These are phyloP conservation scores for Globisporangium rhizosaccharum DNA, from an alignment of 352 stramenopile genomes.

Conservation along the genomic window DNA sequence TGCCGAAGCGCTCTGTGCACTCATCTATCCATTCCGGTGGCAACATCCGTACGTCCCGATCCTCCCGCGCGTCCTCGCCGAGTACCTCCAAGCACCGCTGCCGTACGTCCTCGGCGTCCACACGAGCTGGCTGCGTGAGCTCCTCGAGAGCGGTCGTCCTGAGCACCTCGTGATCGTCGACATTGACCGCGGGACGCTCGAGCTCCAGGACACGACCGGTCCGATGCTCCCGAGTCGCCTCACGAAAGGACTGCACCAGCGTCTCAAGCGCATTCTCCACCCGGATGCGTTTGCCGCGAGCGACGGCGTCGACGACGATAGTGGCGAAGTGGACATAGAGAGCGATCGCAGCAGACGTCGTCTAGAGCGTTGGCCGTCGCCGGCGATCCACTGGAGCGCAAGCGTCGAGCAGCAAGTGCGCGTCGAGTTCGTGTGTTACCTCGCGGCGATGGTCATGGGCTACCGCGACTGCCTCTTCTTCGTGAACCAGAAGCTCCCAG, in stretches of 20 bases:
- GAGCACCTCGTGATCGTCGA: constrained; percentile 84
- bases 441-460: constrained; percentile 58
- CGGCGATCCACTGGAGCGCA: constrained; percentile 20
- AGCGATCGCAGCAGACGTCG: no score
- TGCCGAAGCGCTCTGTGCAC: constrained; percentile 62
- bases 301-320: constrained; percentile 5
- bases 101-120: constrained; percentile 82
- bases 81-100: constrained; percentile 80
- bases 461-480: constrained; percentile 86
- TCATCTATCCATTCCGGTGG: constrained; percentile 85
- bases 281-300: constrained; percentile 20
- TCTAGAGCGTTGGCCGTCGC: not conserved
- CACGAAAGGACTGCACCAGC: constrained; percentile 34
- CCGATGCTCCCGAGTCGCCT: constrained; percentile 55
- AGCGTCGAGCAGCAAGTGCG: constrained; percentile 57
- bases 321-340: no score
- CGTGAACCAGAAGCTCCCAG: constrained; percentile 78
- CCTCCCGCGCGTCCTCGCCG: constrained; percentile 67
- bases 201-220: constrained; percentile 43
- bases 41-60: constrained; percentile 84
- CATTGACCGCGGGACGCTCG: constrained; percentile 61
- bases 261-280: constrained; percentile 52
- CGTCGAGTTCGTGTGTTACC: constrained; percentile 70
- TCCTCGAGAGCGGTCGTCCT: constrained; percentile 64
- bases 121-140: constrained; percentile 52